Evolutionary conservation across 2,329 filamentous ascomycete genomes (phyloP).

Genomic region (Scedosporium dehoogii): DNA sequence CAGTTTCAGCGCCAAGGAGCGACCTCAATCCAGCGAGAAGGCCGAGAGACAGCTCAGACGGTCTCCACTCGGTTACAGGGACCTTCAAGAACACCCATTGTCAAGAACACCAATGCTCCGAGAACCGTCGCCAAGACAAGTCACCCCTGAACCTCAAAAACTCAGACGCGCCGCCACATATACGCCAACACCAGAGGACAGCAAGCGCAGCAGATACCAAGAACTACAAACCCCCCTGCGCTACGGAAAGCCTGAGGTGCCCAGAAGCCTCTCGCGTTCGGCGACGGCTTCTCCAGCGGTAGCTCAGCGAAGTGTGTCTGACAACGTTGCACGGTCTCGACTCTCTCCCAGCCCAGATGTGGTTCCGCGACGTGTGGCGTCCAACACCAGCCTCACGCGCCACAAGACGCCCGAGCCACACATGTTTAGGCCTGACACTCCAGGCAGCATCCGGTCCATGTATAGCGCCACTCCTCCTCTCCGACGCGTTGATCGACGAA

Average conservation of each 20-base stretch:
- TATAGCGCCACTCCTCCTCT: conserved; percentile 55
- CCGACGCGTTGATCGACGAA: conserved; percentile 54
- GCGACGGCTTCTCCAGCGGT: background rate
- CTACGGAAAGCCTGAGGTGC: conserved; percentile 11
- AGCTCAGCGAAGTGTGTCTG: conserved; percentile 27
- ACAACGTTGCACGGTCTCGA: conserved; percentile 16
- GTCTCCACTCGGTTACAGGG: conserved; percentile 9
- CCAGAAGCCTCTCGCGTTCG: conserved; percentile 15
- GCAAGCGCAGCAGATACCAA: conserved; percentile 15
- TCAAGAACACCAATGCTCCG: conserved; percentile 28
- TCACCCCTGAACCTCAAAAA: conserved; percentile 37
- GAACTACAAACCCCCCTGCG: conserved; percentile 10
- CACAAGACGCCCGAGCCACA: conserved; percentile 43
- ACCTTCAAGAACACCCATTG: conserved; percentile 18
- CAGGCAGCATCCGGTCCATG: conserved; percentile 37
- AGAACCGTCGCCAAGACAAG: conserved; percentile 24
- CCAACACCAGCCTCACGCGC: conserved; percentile 44
- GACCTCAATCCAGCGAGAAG: conserved; percentile 11
- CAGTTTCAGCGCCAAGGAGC: conserved; percentile 1
- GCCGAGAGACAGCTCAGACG: conserved; percentile 11
- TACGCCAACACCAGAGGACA: conserved; percentile 8
- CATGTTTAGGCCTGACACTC: conserved; percentile 52
- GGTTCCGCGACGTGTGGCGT: conserved; percentile 32
- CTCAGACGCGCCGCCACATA: conserved; percentile 14
- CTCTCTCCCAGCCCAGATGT: conserved; percentile 12